Evolutionary conservation across 2,329 filamentous ascomycete species (phyloP).

Genomic region (Diaporthe batatas): DNA sequence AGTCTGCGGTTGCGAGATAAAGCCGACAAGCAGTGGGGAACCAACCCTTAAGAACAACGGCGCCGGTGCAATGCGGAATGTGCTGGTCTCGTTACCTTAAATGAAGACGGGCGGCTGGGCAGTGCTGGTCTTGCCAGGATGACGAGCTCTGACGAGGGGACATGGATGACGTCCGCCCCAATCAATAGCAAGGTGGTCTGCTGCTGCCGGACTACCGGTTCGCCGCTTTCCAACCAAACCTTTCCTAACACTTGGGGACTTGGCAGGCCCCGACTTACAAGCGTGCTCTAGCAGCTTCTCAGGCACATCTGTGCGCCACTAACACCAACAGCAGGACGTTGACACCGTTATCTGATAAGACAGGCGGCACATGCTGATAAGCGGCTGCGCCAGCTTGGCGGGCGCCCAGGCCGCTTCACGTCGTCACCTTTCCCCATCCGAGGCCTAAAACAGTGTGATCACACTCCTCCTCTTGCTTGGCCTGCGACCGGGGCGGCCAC

Average conservation of each 20-base stretch:
- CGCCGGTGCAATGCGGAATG: neutral
- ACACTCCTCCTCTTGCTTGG: conserved; percentile 16
- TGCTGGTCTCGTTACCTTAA: conserved; percentile 22
- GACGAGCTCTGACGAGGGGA: conserved; percentile 22
- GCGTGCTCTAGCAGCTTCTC: conserved; percentile 9
- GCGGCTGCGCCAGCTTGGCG: conserved; percentile 1
- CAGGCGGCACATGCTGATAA: neutral
- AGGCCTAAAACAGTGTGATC: conserved; percentile 29
- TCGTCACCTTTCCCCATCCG: conserved; percentile 16
- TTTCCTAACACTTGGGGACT: conserved; percentile 18
- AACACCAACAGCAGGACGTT: neutral
- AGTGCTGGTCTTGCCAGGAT: conserved; percentile 3
- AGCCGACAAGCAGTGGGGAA: conserved; percentile 1
- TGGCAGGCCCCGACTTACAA: conserved; percentile 4
- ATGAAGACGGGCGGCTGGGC: conserved; percentile 16
- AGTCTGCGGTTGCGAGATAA: neutral
- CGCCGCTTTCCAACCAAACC: conserved; percentile 24
- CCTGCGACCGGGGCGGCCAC: neutral
- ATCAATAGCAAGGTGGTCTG: conserved; percentile 12
- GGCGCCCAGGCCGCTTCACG: conserved; percentile 13
- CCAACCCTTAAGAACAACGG: neutral
- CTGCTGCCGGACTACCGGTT: conserved; percentile 27
- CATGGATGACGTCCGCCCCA: conserved; percentile 25
- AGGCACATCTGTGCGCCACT: neutral
- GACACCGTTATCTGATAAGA: neutral